Evolutionary conservation across 2,329 filamentous ascomycete species (phyloP), one percentile per base, ranked within the genome.

Genomic region (Purpureocillium lavendulum): DNA sequence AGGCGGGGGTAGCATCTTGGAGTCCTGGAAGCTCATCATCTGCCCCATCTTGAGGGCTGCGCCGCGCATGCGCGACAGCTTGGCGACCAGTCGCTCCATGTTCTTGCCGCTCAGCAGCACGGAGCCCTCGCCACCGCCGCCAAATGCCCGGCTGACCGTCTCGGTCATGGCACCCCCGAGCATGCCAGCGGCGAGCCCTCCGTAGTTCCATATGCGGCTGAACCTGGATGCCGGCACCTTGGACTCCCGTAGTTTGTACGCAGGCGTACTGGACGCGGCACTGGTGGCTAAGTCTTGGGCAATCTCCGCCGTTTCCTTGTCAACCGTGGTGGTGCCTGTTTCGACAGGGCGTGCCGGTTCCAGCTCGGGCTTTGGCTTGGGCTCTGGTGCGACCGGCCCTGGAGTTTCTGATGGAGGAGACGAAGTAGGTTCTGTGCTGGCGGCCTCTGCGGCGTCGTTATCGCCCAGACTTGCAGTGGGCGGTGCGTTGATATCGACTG

Each of bases 1-100:
- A 1, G 86, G 78, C 1, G 76, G 77, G 0, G 92, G 92, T 9
- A 98, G 75, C 80, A 96, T 88, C 61, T 95, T 97, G 30, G 87
- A 80, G 64, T 98, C 92, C 68, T 98, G 92, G 56, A 98, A 92
- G 59, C 88, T 96, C 71, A 98, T 84, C 84, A 97, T 92, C 66
- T 98, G 92, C 1, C 92, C 94, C 18, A 98, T 66, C 66, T 98
- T 98, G 32, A 98, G 70, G n/a, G 92, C 92, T 6, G 92, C 94
- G 30, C 92, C 92, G 53, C 92, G 80, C 92, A 98, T 98, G 16
- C 86, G 84, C 3, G 90, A 97, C 3, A 98, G 73, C 61, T 94
- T 96, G 5, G 87, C 73, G 2, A 98, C 92, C 8, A 98, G 73
- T 35, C 94, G 77, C 58, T 97, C 89, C 76, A 97, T 88, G 55